Evolutionary conservation across 192 early-diverging fungal species (phyloP), one percentile per base, ranked within the genome.

Genomic region (Coemansia aciculifera): DNA sequence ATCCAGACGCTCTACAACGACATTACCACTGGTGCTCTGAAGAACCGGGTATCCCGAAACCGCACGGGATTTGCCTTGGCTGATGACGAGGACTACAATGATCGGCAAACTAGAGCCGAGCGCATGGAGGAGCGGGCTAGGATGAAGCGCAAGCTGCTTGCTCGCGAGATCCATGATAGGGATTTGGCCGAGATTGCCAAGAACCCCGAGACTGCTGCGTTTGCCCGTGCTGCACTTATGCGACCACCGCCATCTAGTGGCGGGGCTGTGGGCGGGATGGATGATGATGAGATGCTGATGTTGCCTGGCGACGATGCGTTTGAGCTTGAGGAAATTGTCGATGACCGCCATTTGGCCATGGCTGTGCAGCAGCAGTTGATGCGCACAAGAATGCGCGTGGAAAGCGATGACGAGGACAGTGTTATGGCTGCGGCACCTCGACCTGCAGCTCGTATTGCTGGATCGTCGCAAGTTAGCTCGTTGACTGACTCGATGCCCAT

Each of bases 131-230:
- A 74, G 64, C 49, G 80, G 21, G 24, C 34, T 36, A 40, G 74
- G 12, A 27, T 59, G 49, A 64, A 65, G 2, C 54, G 69, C 5
- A 68, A 52, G 63, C 23, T 83, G 62, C 52, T 59, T 31, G 70
- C 66, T 2, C 27, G 67, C 13, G 80, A 78, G 67, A 83, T 83
- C 48, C 75, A 77, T 42, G 80, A 83, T 11, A 63, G 63, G 0
- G 77, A 66, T 44, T 19, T 83, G 64, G 75, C 75, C 0, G 73
- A 65, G 37, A 83, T 77, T 59, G 84, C 84, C 11, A 68, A 59
- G 37, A 75, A 85, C 44, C 84, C 84, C 0, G 79, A 85, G 44
- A 85, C 84, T 0, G 78, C 84, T 8, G 84, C 84, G 2, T 85
- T 85, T 76, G 84, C 84, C 2, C 75, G 66, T 1, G 75, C 79